Evolutionary conservation across 2,329 filamentous ascomycete genomes (phyloP), one percentile per base, ranked within the genome.

Genomic region (Colletotrichum neosansevieriae): DNA sequence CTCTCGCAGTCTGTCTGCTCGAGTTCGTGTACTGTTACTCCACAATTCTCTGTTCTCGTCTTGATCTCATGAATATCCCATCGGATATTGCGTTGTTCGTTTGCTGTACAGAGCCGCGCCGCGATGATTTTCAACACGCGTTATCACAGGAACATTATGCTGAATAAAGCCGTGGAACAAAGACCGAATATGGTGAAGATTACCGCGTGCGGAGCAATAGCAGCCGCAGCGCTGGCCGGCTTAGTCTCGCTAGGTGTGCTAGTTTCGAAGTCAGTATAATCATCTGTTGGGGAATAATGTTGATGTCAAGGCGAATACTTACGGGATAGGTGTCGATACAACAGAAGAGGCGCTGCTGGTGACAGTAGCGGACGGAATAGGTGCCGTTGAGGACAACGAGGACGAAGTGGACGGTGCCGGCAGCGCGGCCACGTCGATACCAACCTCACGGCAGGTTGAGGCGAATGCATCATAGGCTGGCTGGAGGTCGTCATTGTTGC

Each of bases 401-500:
- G 12, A 17, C 21, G 32, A 19, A 56, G 51, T 38, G 3, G 40
- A 40, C 36, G 64, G 47, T 11, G 21, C 29, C 13, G 54, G 59
- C n/a, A 64, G 56, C 19, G 36, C 19, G 34, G n/a, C 56, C 19
- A 66, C 62, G 15, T 60, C 34, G 42, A 66, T n/a, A 24, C 61
- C 66, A 42, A 66, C 10, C 36, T 38, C 40, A 3, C n/a, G 15
- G 44, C 71, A 73, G 4, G 60, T 60, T 15, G 53, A 57, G 29
- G 51, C 64, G 45, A 63, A 72, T 9, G 49, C 13, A 4, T 66
- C n/a, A 11, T 70, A 71, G 34, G 72, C 72, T 1, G 24, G 47
- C n/a, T 63, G 42, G 44, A 67, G 32, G 15, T 45, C 40, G 10
- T 42, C n/a, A 32, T 17, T 29, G 6, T 47, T 6, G 54, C 72